phyloP scores from a whole-genome alignment of 805 yeast genomes.

The Candida maris region DNA sequence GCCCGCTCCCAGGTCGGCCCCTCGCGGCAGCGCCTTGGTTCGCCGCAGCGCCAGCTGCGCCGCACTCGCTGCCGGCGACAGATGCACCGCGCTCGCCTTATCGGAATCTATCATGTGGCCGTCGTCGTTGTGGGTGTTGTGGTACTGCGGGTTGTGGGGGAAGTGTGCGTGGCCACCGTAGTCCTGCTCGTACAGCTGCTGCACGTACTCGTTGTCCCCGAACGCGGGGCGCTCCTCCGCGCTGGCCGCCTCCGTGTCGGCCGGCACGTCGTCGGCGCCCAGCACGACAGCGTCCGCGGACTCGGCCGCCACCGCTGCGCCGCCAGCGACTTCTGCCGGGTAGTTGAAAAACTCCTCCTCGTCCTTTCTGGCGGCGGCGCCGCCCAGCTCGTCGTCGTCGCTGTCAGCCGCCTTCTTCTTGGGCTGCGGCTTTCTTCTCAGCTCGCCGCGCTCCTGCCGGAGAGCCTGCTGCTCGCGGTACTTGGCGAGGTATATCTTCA shows the following conservation, averaged over 20 bases:
- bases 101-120: conserved; percentile 8
- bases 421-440: conserved; percentile 18
- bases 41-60: background rate
- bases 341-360: conserved; percentile 19
- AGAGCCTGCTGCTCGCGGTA: conserved; percentile 72
- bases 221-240: background rate
- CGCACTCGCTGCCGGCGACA: background rate
- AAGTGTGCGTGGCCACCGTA: conserved; percentile 26
- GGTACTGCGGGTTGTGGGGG: conserved; percentile 31
- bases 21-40: background rate
- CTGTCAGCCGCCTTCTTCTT: conserved; percentile 19
- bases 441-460: conserved; percentile 63
- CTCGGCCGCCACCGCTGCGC: conserved; percentile 2
- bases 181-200: conserved; percentile 32
- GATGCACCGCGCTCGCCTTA: conserved; percentile 1
- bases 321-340: conserved; percentile 7
- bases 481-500: conserved; percentile 65
- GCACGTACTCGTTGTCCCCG: conserved; percentile 27
- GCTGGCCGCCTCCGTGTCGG: conserved; percentile 3
- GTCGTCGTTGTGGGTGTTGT: conserved; percentile 21
- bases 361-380: conserved; percentile 8
- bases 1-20: too few relatives aligned
- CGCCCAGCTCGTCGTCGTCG: conserved; percentile 11
- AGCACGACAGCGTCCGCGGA: conserved; percentile 3
- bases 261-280: too few relatives aligned